These are phyloP conservation scores for Dillenia suffruticosa DNA, from an alignment of 164 flowering plant genomes.

Conservation along the genomic window DNA sequence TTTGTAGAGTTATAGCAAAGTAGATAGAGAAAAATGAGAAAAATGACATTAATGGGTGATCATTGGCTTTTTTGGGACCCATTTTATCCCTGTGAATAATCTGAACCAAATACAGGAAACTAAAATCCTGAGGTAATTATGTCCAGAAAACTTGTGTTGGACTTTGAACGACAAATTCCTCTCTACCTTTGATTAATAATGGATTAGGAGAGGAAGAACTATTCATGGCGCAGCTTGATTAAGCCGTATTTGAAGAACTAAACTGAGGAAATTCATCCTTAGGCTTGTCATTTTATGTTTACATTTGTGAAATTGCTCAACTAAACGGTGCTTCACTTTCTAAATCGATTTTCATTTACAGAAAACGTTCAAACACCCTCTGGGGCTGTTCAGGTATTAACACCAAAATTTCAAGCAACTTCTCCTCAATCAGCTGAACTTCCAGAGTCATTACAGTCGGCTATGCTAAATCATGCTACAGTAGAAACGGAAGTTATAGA, in stretches of 20 bases:
- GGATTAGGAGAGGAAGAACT: too few species aligned
- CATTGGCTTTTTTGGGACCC: not conserved
- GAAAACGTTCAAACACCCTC: slow-evolving; percentile 38
- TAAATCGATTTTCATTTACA: slow-evolving; percentile 14
- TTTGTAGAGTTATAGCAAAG: too few species aligned
- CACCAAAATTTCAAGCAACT: slow-evolving; percentile 33
- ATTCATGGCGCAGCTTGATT: too few species aligned
- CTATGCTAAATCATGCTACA: slow-evolving; percentile 11
- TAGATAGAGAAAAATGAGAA: not conserved
- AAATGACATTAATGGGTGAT: too few species aligned
- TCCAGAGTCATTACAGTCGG: slow-evolving; percentile 31
- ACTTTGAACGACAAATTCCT: too few species aligned
- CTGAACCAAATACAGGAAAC: too few species aligned
- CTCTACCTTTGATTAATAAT: too few species aligned
- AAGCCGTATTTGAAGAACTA: too few species aligned
- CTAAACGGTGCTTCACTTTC: not conserved
- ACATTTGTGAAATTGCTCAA: too few species aligned
- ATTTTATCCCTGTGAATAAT: too few species aligned
- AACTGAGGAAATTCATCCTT: not conserved
- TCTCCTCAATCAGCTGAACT: slow-evolving; percentile 38
- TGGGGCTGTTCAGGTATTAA: slow-evolving; percentile 28
- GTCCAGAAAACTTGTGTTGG: too few species aligned
- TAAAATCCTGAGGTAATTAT: too few species aligned
- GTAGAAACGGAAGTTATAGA: slow-evolving; percentile 31
- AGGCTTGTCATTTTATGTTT: not conserved